Conservation (phyloP, 108 stramenopile genomes). For the Chaetoceros tenuissimus region DNA sequence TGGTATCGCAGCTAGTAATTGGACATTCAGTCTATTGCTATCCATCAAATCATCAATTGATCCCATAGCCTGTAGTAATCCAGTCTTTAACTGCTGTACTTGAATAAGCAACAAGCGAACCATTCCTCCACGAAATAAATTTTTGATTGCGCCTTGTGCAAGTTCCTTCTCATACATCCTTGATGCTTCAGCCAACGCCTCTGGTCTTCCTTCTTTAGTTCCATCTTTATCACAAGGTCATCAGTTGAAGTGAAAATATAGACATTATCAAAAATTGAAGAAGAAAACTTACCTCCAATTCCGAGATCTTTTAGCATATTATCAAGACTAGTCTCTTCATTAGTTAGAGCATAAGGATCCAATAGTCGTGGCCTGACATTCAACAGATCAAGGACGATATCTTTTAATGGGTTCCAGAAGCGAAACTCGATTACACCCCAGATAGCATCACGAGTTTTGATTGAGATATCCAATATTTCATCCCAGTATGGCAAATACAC, state of each 20-base stretch:
- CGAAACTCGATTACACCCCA: constrained; percentile 54
- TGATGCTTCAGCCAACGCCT: constrained; percentile 45
- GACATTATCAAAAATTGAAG: too few relatives aligned
- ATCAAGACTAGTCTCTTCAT: constrained; percentile 61
- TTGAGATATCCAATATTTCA: constrained; percentile 32
- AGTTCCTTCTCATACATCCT: constrained; percentile 60
- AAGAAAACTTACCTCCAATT: too few relatives aligned
- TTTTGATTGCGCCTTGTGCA: constrained; percentile 39
- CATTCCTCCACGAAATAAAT: constrained; percentile 46
- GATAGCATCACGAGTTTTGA: constrained; percentile 19
- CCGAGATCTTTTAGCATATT: constrained; percentile 71
- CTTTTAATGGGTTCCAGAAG: constrained; percentile 60
- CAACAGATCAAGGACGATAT: constrained; percentile 36
- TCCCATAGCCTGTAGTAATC: constrained; percentile 62
- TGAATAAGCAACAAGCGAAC: constrained; percentile 69
- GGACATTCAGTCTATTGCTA: constrained; percentile 67
- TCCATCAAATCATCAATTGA: constrained; percentile 64
- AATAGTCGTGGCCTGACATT: constrained; percentile 34
- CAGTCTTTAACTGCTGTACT: constrained; percentile 75
- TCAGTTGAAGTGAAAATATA: too few relatives aligned
- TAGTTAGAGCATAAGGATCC: constrained; percentile 42
- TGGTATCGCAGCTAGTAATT: constrained; percentile 65
- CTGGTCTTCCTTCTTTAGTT: constrained; percentile 34
- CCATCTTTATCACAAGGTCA: too few relatives aligned
- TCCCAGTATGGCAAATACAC: constrained; percentile 37